These are phyloP conservation scores for Perilla frutescens DNA, from an alignment of 257 asterid genomes.

Conservation along the genomic window DNA sequence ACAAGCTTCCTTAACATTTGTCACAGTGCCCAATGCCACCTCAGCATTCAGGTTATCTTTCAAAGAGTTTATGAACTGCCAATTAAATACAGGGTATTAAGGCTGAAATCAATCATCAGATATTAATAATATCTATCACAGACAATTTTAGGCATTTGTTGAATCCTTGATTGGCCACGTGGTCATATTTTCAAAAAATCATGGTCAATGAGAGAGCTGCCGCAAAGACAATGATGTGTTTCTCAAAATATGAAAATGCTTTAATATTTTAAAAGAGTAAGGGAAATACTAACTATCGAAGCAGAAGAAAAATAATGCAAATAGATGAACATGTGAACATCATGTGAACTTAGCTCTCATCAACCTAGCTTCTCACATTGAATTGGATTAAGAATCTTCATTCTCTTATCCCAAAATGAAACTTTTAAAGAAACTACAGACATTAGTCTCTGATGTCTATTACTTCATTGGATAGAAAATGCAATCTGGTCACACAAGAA, in stretches of 20 bases:
- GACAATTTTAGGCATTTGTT: constrained; percentile 1
- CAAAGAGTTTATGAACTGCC: constrained; percentile 91
- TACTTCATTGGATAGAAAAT: not conserved
- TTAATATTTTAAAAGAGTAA: not conserved
- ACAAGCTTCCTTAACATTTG: constrained; percentile 99
- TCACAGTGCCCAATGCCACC: constrained; percentile 98
- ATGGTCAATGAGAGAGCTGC: constrained; percentile 3
- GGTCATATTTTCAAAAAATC: constrained; percentile 16
- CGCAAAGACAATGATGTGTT: constrained; percentile 6
- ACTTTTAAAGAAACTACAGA: not conserved
- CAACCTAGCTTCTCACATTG: constrained; percentile 13
- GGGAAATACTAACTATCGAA: constrained; percentile 23
- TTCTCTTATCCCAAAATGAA: constrained; percentile 10
- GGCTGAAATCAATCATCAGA: constrained; percentile 30
- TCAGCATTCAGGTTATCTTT: constrained; percentile 97
- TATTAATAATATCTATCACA: constrained; percentile 13
- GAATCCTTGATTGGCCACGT: constrained; percentile 11
- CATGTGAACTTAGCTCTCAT: constrained; percentile 11
- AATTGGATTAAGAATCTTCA: constrained; percentile 12
- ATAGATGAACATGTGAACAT: constrained; percentile 17
- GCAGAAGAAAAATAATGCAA: constrained; percentile 6
- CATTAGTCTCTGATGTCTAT: constrained; percentile 5
- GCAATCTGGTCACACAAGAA: constrained; percentile 2
- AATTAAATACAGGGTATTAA: constrained; percentile 32
- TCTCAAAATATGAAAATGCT: constrained; percentile 13